These are phyloP conservation scores for Lolium rigidum DNA, from an alignment of 176 grass and related monocot genomes.

Conservation along the genomic window DNA sequence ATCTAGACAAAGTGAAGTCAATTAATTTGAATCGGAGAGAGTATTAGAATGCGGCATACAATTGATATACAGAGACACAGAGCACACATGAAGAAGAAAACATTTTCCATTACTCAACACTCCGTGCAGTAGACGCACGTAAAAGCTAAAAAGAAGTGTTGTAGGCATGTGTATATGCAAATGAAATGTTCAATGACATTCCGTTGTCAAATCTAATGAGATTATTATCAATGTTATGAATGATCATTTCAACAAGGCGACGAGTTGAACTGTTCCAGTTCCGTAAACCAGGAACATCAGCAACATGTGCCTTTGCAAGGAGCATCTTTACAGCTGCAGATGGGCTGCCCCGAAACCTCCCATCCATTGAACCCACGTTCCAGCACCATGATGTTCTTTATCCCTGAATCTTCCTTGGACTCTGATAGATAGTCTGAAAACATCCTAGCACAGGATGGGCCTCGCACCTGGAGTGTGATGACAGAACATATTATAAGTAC, in stretches of 20 bases:
- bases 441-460: slow-evolving; percentile 71
- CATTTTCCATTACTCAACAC: too few relatives aligned
- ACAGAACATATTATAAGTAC: not conserved
- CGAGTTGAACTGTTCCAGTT: not conserved
- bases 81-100: too few relatives aligned
- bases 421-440: slow-evolving; percentile 69
- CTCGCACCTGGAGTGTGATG: slow-evolving; percentile 60
- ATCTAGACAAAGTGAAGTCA: too few relatives aligned
- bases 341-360: slow-evolving; percentile 66
- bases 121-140: not conserved
- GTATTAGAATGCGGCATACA: too few relatives aligned
- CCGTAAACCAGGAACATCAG: slow-evolving; percentile 27
- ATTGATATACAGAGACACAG: too few relatives aligned
- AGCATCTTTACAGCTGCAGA: slow-evolving; percentile 66
- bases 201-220: not conserved
- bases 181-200: slow-evolving; percentile 28
- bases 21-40: too few relatives aligned
- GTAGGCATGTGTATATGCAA: not conserved
- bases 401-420: slow-evolving; percentile 55
- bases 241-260: not conserved
- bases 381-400: slow-evolving; percentile 77
- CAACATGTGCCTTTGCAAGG: slow-evolving; percentile 59
- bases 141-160: not conserved
- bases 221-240: not conserved
- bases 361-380: slow-evolving; percentile 87